Percentiles rank a stretch among this genome's conserved stretches.
Evolutionary conservation across 805 yeast species (phyloP).

Genomic region (Candida silvicultrix): DNA sequence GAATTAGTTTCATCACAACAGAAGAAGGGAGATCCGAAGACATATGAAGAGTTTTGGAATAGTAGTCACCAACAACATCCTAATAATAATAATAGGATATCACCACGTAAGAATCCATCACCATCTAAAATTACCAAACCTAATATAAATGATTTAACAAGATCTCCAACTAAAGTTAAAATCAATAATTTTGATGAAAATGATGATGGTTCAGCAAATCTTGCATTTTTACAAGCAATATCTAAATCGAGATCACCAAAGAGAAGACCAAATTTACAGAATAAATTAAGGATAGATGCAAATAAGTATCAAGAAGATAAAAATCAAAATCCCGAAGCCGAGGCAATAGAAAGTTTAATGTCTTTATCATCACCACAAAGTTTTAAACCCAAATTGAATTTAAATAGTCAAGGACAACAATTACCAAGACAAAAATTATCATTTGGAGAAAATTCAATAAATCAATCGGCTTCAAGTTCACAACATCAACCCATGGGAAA

Average conservation of each 20-base stretch:
- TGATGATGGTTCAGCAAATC: conserved; percentile 30
- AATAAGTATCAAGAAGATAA: conserved; percentile 1
- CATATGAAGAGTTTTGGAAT: conserved; percentile 15
- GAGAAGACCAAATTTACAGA: conserved; percentile 9
- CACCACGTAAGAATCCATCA: conserved; percentile 3
- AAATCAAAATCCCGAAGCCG: conserved; percentile 27
- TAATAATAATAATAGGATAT: conserved; percentile 19
- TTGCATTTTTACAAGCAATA: conserved; percentile 33
- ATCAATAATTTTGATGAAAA: conserved; percentile 14
- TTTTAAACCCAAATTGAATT: conserved; percentile 5
- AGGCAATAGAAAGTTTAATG: conserved; percentile 36
- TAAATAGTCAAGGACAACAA: not conserved
- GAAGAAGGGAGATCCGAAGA: conserved; percentile 6
- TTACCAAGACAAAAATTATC: conserved; percentile 17
- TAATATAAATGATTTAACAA: not conserved
- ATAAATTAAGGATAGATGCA: conserved; percentile 1
- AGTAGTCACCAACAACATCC: conserved; percentile 12
- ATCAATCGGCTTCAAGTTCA: not conserved
- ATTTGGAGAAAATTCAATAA: conserved; percentile 14
- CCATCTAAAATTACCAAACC: conserved; percentile 11
- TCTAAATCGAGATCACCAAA: conserved; percentile 26
- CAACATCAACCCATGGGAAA: not conserved
- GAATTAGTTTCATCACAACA: conserved; percentile 1
- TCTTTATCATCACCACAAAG: conserved; percentile 31
- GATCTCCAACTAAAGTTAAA: conserved; percentile 6